phyloP scores from a whole-genome alignment of 306 rosid species.

The Ormosia semicastrata region DNA sequence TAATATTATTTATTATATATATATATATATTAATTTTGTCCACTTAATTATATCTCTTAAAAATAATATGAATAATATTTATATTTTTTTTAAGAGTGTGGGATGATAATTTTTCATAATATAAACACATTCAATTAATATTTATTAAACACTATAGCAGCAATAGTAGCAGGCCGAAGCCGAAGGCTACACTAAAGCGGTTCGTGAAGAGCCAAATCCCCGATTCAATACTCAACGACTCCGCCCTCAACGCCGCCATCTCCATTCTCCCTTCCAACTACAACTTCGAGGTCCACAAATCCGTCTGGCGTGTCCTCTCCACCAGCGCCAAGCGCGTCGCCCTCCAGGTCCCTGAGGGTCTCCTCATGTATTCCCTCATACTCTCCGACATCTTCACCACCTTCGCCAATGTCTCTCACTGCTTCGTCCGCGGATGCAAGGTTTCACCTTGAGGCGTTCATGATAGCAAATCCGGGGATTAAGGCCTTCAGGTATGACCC shows the following conservation, averaged over 20 bases:
- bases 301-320: constrained; percentile 79
- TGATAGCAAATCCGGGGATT: constrained; percentile 87
- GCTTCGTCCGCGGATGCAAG: constrained; percentile 95
- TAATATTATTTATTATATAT: too few species aligned
- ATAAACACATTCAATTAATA: too few species aligned
- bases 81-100: too few species aligned
- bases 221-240: constrained; percentile 45
- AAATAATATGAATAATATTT: too few species aligned
- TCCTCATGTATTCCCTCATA: constrained; percentile 83
- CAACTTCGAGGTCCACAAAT: constrained; percentile 89
- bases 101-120: too few species aligned
- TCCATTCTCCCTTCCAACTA: constrained; percentile 60
- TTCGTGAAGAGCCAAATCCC: constrained; percentile 51
- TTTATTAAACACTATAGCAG: too few species aligned
- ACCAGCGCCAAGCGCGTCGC: constrained; percentile 63
- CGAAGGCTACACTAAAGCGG: constrained; percentile 34
- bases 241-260: constrained; percentile 48
- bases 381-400: constrained; percentile 84
- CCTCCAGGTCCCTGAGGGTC: constrained; percentile 88
- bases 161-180: neutral
- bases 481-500: constrained; percentile 86
- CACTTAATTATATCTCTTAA: too few species aligned
- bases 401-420: constrained; percentile 55
- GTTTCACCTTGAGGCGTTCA: constrained; percentile 88
- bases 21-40: too few species aligned